Percentiles rank a stretch among this genome's conserved stretches.
Evolutionary conservation across 2,329 filamentous ascomycete species (phyloP).

Genomic region (Aspergillus glaucus): DNA sequence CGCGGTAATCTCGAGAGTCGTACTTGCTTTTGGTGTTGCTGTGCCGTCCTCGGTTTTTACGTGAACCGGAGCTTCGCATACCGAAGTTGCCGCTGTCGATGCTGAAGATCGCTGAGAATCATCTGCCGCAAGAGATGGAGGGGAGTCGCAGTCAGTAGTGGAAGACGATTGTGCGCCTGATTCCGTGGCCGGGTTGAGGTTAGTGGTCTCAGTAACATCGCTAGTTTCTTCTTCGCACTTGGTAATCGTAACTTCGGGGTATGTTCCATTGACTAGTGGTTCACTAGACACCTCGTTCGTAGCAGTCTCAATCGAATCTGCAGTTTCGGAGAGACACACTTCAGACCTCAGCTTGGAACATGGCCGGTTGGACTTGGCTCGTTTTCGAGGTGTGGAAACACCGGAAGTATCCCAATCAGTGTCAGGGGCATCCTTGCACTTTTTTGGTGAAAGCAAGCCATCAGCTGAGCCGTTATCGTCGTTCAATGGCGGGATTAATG

Average conservation of each 20-base stretch:
- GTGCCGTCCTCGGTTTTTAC: slow-evolving; percentile 15
- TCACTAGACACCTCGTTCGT: slow-evolving; percentile 1
- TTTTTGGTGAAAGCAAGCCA: slow-evolving; percentile 15
- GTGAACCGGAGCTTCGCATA: slow-evolving; percentile 18
- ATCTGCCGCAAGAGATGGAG: slow-evolving; percentile 21
- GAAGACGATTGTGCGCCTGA: slow-evolving; percentile 7
- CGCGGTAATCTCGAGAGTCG: slow-evolving; percentile 7
- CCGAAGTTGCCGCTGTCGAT: slow-evolving; percentile 34
- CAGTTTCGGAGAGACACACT: slow-evolving; percentile 26
- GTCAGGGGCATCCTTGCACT: slow-evolving; percentile 23
- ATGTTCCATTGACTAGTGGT: background rate
- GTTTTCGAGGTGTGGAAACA: slow-evolving; percentile 26
- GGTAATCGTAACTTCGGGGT: slow-evolving; percentile 6
- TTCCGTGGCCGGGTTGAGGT: slow-evolving; percentile 2
- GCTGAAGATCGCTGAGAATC: slow-evolving; percentile 28
- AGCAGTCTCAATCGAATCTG: slow-evolving; percentile 16
- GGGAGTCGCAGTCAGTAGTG: slow-evolving; percentile 19
- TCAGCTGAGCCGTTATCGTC: slow-evolving; percentile 18
- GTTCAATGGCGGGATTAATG: slow-evolving; percentile 26
- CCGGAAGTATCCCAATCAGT: slow-evolving; percentile 20
- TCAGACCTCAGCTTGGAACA: slow-evolving; percentile 33
- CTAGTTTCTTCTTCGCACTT: slow-evolving; percentile 4
- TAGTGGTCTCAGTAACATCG: slow-evolving; percentile 4
- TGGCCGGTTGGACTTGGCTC: slow-evolving; percentile 27
- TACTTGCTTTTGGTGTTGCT: slow-evolving; percentile 3